Conservation (phyloP, 495 filamentous ascomycete genomes). For the Niebla homalea region DNA sequence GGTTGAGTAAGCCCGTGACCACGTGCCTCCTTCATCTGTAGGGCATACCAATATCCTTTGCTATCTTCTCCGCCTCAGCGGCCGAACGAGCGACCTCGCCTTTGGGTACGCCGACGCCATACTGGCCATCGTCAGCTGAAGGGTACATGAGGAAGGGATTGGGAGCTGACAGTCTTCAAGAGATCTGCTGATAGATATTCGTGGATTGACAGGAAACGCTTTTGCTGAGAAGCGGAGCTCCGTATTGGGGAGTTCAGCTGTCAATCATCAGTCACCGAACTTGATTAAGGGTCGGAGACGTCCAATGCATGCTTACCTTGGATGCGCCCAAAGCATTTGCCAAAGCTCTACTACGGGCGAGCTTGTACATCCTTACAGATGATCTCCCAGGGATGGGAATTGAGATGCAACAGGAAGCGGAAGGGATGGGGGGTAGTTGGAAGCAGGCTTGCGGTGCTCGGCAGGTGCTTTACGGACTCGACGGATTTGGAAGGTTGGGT, state of each 20-base stretch:
- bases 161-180: conserved; percentile 56
- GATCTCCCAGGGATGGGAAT: not conserved
- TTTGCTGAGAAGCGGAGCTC: conserved; percentile 49
- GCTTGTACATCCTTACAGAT: conserved; percentile 49
- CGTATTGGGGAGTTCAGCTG: conserved; percentile 36
- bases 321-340: conserved; percentile 51
- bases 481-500: no score
- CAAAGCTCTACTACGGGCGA: conserved; percentile 54
- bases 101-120: conserved; percentile 84
- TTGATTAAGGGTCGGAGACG: not conserved
- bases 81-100: conserved; percentile 71
- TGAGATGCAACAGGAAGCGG: not conserved
- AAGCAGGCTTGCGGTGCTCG: no score
- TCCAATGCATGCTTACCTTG: conserved; percentile 34
- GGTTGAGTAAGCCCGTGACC: not conserved
- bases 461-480: no score
- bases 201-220: conserved; percentile 85
- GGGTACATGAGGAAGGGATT: no score
- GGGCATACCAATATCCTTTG: conserved; percentile 63
- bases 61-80: conserved; percentile 81
- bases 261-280: not conserved
- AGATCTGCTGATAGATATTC: conserved; percentile 91
- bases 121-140: conserved; percentile 36
- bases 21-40: not conserved
- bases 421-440: not conserved